Conservation (phyloP, 352 stramenopile genomes). For the Globisporangium cylindrosporum region DNA sequence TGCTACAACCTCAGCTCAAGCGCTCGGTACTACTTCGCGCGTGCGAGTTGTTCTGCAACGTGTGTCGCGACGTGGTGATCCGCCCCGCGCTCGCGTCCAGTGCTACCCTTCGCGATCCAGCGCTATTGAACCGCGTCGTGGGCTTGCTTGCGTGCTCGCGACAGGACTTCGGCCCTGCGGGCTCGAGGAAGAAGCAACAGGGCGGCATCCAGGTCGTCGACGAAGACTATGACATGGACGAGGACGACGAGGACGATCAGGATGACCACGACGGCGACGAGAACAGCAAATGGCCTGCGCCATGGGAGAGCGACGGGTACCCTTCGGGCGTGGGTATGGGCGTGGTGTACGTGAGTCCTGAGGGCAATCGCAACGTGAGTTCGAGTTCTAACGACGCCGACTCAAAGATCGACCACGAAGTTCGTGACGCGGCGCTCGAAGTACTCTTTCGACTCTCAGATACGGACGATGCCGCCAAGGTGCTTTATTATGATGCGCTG, state of each 20-base stretch:
- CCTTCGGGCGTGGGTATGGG: slow-evolving; percentile 71
- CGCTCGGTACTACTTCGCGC: slow-evolving; percentile 57
- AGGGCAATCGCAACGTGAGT: slow-evolving; percentile 52
- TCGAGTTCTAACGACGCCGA: slow-evolving; percentile 35
- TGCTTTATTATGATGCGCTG: slow-evolving; percentile 8
- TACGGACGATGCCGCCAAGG: slow-evolving; percentile 55
- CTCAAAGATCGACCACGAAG: slow-evolving; percentile 68
- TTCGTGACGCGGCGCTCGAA: slow-evolving; percentile 70
- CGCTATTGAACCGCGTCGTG: slow-evolving; percentile 53
- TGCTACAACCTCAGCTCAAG: slow-evolving; percentile 33
- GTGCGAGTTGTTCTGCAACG: slow-evolving; percentile 61
- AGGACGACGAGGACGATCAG: slow-evolving; percentile 50
- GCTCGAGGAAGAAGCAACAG: slow-evolving; percentile 27
- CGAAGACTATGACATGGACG: slow-evolving; percentile 45
- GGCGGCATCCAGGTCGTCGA: slow-evolving; percentile 27
- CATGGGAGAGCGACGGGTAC: slow-evolving; percentile 73
- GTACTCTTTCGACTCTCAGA: slow-evolving; percentile 74
- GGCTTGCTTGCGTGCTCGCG: slow-evolving; percentile 45
- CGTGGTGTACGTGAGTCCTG: slow-evolving; percentile 70
- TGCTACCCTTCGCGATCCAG: slow-evolving; percentile 34
- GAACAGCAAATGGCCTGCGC: slow-evolving; percentile 57
- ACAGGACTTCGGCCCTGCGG: slow-evolving; percentile 42
- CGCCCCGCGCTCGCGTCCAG: slow-evolving; percentile 44
- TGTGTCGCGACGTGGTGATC: slow-evolving; percentile 50
- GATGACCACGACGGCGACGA: slow-evolving; percentile 51